Conservation (phyloP, 495 filamentous ascomycete species). For the Halenospora varia region DNA sequence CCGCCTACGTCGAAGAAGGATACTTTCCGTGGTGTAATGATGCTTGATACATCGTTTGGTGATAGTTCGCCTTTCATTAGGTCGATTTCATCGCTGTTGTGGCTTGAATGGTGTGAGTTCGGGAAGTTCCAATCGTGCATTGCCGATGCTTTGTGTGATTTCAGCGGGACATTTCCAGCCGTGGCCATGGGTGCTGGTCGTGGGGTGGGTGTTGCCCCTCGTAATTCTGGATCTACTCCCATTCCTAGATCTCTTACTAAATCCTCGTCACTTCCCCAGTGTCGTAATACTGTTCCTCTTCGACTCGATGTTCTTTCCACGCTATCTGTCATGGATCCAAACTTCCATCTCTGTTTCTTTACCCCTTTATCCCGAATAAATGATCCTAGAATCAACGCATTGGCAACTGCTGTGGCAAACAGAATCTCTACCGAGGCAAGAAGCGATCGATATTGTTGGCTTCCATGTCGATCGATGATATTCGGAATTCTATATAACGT, state of each 20-base stretch:
- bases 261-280: constrained; percentile 83
- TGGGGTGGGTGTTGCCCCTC: constrained; percentile 27
- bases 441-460: constrained; percentile 72
- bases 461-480: constrained; percentile 56
- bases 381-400: constrained; percentile 73
- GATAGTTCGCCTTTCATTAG: constrained; percentile 11
- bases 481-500: constrained; percentile 74
- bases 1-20: constrained; percentile 74
- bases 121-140: constrained; percentile 22
- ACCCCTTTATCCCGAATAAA: constrained; percentile 75
- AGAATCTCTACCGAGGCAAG: constrained; percentile 75
- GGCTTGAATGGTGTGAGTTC: neutral
- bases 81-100: constrained; percentile 20
- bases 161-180: constrained; percentile 25
- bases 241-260: constrained; percentile 70
- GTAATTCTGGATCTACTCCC: constrained; percentile 54
- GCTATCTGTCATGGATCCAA: constrained; percentile 50
- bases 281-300: constrained; percentile 46
- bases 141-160: constrained; percentile 1
- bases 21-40: constrained; percentile 40
- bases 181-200: constrained; percentile 39
- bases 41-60: constrained; percentile 21
- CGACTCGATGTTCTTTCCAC: constrained; percentile 42
- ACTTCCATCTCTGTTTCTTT: constrained; percentile 73
- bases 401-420: constrained; percentile 71